These are phyloP conservation scores for Neoboletus brunneissimus DNA, from an alignment of 768 basidiomycete species.

Conservation along the genomic window DNA sequence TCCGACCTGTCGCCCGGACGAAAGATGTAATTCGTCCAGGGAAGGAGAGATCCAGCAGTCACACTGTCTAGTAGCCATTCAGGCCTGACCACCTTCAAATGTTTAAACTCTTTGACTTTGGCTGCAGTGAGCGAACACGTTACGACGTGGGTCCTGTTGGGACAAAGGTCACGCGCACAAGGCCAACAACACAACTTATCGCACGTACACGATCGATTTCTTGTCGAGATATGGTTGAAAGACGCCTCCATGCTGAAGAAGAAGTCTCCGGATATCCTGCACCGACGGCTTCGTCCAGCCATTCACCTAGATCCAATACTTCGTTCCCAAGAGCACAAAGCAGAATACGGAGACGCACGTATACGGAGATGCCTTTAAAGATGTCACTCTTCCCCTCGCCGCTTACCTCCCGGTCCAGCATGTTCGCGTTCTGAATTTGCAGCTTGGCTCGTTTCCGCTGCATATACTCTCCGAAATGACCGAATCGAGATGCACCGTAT, in stretches of 20 bases:
- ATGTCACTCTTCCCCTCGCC: conserved; percentile 42
- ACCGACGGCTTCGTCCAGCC: conserved; percentile 87
- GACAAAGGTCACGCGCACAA: conserved; percentile 1
- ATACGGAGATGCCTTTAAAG: conserved; percentile 74
- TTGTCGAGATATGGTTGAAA: conserved; percentile 83
- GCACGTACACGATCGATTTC: conserved; percentile 65
- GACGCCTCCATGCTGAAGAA: conserved; percentile 78
- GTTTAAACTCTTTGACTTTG: conserved; percentile 83
- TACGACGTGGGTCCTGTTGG: conserved; percentile 81
- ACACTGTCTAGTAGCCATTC: conserved; percentile 87
- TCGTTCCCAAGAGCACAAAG: background rate
- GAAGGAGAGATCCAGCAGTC: conserved; percentile 60
- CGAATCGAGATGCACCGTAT: conserved; percentile 80
- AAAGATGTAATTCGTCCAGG: conserved; percentile 78
- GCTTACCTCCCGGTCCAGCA: conserved; percentile 31
- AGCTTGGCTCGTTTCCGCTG: conserved; percentile 85
- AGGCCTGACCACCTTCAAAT: conserved; percentile 87
- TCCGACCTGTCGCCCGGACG: conserved; percentile 48
- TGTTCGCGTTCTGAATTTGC: conserved; percentile 67
- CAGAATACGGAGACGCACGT: conserved; percentile 52
- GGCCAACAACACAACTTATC: background rate
- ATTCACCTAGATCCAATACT: conserved; percentile 59
- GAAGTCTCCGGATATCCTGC: conserved; percentile 76
- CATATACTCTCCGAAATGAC: conserved; percentile 88
- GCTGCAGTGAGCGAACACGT: conserved; percentile 88